Conservation (phyloP, 1,284 basidiomycete species). For the Meira miltonrushii region DNA sequence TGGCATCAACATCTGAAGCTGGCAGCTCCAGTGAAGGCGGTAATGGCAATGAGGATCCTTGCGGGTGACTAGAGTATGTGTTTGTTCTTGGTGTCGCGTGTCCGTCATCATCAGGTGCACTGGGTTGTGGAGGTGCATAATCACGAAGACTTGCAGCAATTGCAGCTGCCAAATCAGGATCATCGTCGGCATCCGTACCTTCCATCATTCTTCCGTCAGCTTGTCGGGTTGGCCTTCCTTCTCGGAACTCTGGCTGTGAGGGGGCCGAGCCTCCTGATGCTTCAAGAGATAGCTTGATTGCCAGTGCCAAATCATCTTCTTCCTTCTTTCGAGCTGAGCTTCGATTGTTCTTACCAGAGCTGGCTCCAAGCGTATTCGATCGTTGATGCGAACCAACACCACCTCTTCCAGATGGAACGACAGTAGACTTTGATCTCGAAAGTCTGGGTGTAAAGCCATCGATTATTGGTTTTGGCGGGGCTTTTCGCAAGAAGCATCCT, state of each 20-base stretch:
- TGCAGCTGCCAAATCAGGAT: constrained; percentile 85
- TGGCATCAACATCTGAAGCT: constrained; percentile 40
- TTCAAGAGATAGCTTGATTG: constrained; percentile 80
- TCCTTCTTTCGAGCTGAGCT: constrained; percentile 55
- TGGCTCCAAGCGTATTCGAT: constrained; percentile 40
- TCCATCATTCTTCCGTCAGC: constrained; percentile 41
- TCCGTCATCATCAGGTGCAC: constrained; percentile 25
- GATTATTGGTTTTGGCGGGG: constrained; percentile 22
- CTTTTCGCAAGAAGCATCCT: constrained; percentile 59
- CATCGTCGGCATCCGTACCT: constrained; percentile 70
- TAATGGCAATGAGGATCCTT: constrained; percentile 14
- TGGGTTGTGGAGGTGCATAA: constrained; percentile 39
- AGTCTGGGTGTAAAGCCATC: constrained; percentile 18
- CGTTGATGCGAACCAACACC: constrained; percentile 42
- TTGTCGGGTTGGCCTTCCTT: constrained; percentile 56
- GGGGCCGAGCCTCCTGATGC: constrained; percentile 20
- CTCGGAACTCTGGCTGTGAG: constrained; percentile 65
- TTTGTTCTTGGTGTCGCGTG: constrained; percentile 13
- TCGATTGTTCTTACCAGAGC: constrained; percentile 14
- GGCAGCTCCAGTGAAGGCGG: constrained; percentile 45
- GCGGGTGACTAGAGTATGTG: not conserved
- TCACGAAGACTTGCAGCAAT: constrained; percentile 92
- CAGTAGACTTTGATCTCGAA: constrained; percentile 22
- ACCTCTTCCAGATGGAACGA: constrained; percentile 28
- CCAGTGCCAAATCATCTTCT: constrained; percentile 85